Conservation (phyloP, 2,329 filamentous ascomycete genomes). For the Cyphellophora europaea region DNA sequence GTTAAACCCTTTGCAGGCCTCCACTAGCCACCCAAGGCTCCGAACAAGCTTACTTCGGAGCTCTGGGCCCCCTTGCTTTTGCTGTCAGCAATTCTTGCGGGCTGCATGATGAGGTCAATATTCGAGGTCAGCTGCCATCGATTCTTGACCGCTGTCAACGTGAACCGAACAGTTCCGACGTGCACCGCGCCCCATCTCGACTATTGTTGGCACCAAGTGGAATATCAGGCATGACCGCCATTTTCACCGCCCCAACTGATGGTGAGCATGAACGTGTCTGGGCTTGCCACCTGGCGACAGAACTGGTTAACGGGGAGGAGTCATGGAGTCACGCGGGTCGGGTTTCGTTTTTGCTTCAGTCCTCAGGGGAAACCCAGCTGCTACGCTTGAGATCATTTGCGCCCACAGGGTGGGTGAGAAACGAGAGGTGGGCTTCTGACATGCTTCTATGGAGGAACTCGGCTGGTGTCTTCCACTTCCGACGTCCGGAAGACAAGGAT, state of each 20-base stretch:
- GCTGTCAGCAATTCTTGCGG: conserved; percentile 1
- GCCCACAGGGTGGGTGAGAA: no score
- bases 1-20: no score
- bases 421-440: no score
- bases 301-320: no score
- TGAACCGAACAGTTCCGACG: no score
- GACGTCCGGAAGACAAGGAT: conserved; percentile 15
- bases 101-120: conserved; percentile 1
- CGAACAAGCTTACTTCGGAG: not conserved
- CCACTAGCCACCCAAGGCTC: not conserved
- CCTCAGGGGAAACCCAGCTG: no score
- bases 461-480: conserved; percentile 3
- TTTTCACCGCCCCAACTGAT: conserved; percentile 10
- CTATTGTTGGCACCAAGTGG: not conserved
- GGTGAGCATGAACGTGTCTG: no score
- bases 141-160: not conserved
- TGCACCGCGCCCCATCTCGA: not conserved
- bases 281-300: no score
- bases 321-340: no score
- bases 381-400: no score
- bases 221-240: conserved; percentile 13
- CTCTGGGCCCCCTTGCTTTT: conserved; percentile 1
- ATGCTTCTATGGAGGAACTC: not conserved
- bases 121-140: conserved; percentile 1
- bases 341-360: no score